Conservation (phyloP, 2,329 filamentous ascomycete genomes). For the Cladophialophora exuberans region DNA sequence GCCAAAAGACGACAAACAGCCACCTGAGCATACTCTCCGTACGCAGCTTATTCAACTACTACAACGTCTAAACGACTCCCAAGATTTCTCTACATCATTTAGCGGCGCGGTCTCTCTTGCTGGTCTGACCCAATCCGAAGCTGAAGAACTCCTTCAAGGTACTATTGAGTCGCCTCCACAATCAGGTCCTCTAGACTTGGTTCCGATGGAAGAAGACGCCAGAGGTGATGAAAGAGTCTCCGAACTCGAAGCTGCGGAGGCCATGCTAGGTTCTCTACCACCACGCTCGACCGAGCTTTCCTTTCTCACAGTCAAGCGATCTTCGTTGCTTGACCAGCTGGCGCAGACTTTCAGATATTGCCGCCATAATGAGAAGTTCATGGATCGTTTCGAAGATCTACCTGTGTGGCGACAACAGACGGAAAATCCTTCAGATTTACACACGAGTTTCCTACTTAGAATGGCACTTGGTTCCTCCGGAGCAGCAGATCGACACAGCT, state of each 20-base stretch:
- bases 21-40: constrained; percentile 51
- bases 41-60: constrained; percentile 68
- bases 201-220: constrained; percentile 52
- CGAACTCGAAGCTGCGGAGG: constrained; percentile 37
- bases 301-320: constrained; percentile 41
- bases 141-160: constrained; percentile 75
- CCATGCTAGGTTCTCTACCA: constrained; percentile 39
- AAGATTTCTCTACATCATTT: constrained; percentile 65
- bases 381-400: constrained; percentile 43
- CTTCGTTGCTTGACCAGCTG: constrained; percentile 44
- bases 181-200: constrained; percentile 55
- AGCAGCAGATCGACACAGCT: constrained; percentile 45
- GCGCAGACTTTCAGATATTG: constrained; percentile 43
- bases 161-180: constrained; percentile 63
- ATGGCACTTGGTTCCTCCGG: constrained; percentile 18
- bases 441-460: constrained; percentile 29
- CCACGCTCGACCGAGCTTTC: constrained; percentile 39
- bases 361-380: constrained; percentile 36
- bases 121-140: constrained; percentile 71
- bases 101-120: constrained; percentile 68
- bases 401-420: constrained; percentile 39
- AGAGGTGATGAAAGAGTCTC: constrained; percentile 31
- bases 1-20: not conserved
- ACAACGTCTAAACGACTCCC: constrained; percentile 66
- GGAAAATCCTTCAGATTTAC: constrained; percentile 12